Evolutionary conservation across 768 basidiomycete species (phyloP).

Genomic region (Phylloporus sp.): DNA sequence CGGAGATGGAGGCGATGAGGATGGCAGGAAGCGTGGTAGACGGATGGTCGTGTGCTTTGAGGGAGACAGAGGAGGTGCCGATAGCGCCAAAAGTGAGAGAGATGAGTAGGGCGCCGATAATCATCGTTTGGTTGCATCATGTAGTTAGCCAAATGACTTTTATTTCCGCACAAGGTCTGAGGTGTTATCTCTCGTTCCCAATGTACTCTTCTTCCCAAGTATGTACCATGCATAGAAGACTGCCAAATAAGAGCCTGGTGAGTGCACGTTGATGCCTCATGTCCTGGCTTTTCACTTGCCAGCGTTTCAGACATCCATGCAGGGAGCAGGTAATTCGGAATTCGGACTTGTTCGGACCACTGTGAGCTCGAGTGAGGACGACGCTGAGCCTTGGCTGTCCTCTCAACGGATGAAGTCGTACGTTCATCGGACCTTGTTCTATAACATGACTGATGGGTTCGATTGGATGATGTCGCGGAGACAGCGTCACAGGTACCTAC

Average conservation of each 20-base stretch:
- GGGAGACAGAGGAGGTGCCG: constrained; percentile 33
- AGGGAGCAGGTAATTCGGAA: neutral
- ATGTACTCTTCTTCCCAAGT: no score
- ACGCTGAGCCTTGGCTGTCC: neutral
- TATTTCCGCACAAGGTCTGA: no score
- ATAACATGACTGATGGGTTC: neutral
- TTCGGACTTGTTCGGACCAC: neutral
- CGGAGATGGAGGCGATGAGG: constrained; percentile 41
- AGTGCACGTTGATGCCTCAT: neutral
- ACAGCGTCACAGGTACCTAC: neutral
- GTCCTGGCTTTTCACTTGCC: neutral
- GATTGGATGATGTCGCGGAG: neutral
- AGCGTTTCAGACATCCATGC: neutral
- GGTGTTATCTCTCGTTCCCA: no score
- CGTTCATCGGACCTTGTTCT: neutral
- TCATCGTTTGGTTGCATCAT: no score
- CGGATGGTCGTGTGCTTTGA: constrained; percentile 36
- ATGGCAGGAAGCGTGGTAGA: constrained; percentile 38
- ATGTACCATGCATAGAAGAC: neutral
- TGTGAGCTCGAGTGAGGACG: neutral
- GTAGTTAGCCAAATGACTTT: no score
- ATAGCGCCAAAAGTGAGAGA: constrained; percentile 37
- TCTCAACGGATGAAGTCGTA: neutral
- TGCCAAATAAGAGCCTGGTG: neutral
- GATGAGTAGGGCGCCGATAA: constrained; percentile 37